Evolutionary conservation across 2,329 filamentous ascomycete species (phyloP), one percentile per base, ranked within the genome.

Genomic region (Fusarium proliferatum): DNA sequence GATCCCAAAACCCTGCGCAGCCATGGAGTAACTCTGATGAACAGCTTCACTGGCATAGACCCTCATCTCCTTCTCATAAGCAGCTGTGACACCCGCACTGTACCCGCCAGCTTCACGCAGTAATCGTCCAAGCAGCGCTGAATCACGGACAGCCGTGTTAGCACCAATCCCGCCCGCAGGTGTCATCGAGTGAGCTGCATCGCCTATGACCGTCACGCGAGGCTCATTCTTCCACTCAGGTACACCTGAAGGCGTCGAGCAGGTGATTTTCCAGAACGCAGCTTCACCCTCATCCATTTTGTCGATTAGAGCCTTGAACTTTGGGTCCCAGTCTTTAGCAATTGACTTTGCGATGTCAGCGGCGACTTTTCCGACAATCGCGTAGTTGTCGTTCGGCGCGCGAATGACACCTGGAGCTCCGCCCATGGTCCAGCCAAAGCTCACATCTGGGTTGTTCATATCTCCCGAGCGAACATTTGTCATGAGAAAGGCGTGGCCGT

Each of bases 241-340:
- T 0, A 92, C 88, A 3, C 89, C 89, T 2, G 83, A 83, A 0
- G 89, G 90, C 1, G 84, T 86, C 1, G 89, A 91, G 72, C 88
- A 91, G 4, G 89, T 91, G 53, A 92, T 91, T 74, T 91, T 92
- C 88, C 89, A 91, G 72, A 92, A 92, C 0, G 90, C 89, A 0
- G 90, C 87, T 71, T 92, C 88, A 0, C 79, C 71, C 62, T 86
- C 87, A 9, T 82, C 78, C 87, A 91, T 91, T 41, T 90, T 74
- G 10, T 91, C 88, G 66, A 92, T 87, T 1, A 92, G 79, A 3
- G 88, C 85, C 77, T 83, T 86, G 51, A 92, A 80, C 6, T 86
- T 83, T 17, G 86, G 83, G 76, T 90, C 84, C 90, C 90, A 92
- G 39, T 87, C 77, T 21, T 81, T 77, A 1, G 88, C 87, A 2